Evolutionary conservation across 2,329 filamentous ascomycete species (phyloP).

Genomic region (Septoria petroselini): DNA sequence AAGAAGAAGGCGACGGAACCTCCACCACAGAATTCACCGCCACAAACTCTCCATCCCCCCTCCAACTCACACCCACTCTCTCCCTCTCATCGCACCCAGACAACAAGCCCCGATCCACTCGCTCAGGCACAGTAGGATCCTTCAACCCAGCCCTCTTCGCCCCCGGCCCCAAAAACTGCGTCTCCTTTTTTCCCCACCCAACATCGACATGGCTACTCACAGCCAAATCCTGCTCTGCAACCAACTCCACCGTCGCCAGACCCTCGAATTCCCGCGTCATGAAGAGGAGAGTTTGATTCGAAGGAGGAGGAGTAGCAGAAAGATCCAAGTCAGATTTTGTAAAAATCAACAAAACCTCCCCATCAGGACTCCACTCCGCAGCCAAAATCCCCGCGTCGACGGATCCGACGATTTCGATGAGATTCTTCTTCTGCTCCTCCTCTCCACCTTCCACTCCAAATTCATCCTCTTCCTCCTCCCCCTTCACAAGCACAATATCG

Average conservation of each 20-base stretch:
- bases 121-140: slow-evolving; percentile 92
- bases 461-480: slow-evolving; percentile 59
- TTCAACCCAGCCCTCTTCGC: slow-evolving; percentile 72
- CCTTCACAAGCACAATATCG: slow-evolving; percentile 81
- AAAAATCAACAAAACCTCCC: slow-evolving; percentile 80
- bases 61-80: slow-evolving; percentile 76
- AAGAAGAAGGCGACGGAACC: slow-evolving; percentile 48
- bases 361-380: slow-evolving; percentile 90
- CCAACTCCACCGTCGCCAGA: slow-evolving; percentile 70
- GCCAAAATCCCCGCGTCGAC: slow-evolving; percentile 89
- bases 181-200: slow-evolving; percentile 97
- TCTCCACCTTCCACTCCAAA: slow-evolving; percentile 45
- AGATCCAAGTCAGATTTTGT: slow-evolving; percentile 60
- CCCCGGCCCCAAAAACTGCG: slow-evolving; percentile 78
- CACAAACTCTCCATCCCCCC: slow-evolving; percentile 88
- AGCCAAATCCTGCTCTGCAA: slow-evolving; percentile 70
- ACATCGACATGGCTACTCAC: slow-evolving; percentile 90
- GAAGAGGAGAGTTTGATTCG: slow-evolving; percentile 64
- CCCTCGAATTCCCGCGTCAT: slow-evolving; percentile 92
- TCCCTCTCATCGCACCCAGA: slow-evolving; percentile 68
- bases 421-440: no score
- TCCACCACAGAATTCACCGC: slow-evolving; percentile 78
- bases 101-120: slow-evolving; percentile 76
- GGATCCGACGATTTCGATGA: slow-evolving; percentile 92
- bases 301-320: no score